Percentiles rank a stretch among this genome's conserved stretches.
Evolutionary conservation across 179 eudicot species (phyloP).

Genomic region (Heliamphora pulchella): DNA sequence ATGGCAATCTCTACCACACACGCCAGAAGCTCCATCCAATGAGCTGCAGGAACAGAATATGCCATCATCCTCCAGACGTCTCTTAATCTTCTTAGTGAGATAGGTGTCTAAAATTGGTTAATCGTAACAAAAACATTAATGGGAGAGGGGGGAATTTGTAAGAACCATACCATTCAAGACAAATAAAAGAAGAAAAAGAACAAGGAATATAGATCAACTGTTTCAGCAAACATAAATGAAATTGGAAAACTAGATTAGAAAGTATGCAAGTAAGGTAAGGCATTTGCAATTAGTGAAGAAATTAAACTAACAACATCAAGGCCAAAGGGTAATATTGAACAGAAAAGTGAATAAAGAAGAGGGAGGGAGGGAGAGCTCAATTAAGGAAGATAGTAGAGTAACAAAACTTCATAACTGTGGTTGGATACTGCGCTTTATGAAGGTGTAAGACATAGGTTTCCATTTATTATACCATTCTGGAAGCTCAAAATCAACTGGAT

Average conservation of each 20-base stretch:
- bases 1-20: conserved; percentile 88
- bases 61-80: conserved; percentile 88
- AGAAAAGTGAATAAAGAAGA: conserved; percentile 6
- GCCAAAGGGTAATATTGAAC: background rate
- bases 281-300: background rate
- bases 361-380: background rate
- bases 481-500: conserved; percentile 82
- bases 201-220: background rate
- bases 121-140: conserved; percentile 21
- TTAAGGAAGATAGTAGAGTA: background rate
- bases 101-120: conserved; percentile 69
- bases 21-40: conserved; percentile 48
- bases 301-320: background rate
- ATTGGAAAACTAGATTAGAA: background rate
- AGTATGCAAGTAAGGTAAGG: background rate
- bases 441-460: conserved; percentile 47
- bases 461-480: conserved; percentile 65
- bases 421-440: conserved; percentile 90
- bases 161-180: background rate
- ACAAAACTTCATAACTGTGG: background rate
- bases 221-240: conserved; percentile 3
- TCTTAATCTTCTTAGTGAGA: conserved; percentile 70
- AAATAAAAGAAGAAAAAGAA: background rate
- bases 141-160: background rate
- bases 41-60: conserved; percentile 87